Base-by-base conservation (phyloP, 345 rosid genomes). In the Euphorbia peplus region DNA sequence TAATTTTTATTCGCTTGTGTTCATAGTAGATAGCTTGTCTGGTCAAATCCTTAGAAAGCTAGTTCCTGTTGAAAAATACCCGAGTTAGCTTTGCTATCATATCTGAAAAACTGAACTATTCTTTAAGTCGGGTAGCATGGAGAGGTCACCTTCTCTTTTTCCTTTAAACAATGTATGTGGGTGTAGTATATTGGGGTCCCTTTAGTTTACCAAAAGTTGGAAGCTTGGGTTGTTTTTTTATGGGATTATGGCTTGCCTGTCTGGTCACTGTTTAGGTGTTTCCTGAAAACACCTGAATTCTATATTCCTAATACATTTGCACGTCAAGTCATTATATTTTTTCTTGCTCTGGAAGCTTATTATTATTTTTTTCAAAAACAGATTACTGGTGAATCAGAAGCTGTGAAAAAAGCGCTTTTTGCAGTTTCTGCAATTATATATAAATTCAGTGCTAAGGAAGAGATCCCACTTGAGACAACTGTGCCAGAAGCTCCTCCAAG, bases 361-460 rank as follows among this genome's bases (percentile, higher is more conserved):
- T 69, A 30, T 44, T 37, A 30, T 16, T 61, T 46, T 21, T 7
- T 64, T 15, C 64, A 54, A 22, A 25, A 18, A 67, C 75, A 91
- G 99, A 90, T 95, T 74, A 76, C 75, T 11, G 99, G 99, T 53
- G 97, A 88, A 67, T 19, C 92, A 9, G 93, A 82, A 25, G 81
- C 93, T 3, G 96, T 90, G 70, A 91, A 80, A 83, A 91, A 84
- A 78, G 98, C 99, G 16, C 75, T 95, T 42, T 90, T 82, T 77
- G 88, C 93, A 5, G 76, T 95, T 74, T 95, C 98, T 73, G 83
- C 93, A 8, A 95, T 95, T 59, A 90, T 91, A 89, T 95, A 91
- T 76, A 95, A 90, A 74, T 85, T 90, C 69, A 69, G 79, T 71
- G 88, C 99, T 60, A 83, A 87, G 68, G 99, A 95, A 80, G 96